phyloP scores from a whole-genome alignment of 306 rosid species.

The Coriaria nepalensis region DNA sequence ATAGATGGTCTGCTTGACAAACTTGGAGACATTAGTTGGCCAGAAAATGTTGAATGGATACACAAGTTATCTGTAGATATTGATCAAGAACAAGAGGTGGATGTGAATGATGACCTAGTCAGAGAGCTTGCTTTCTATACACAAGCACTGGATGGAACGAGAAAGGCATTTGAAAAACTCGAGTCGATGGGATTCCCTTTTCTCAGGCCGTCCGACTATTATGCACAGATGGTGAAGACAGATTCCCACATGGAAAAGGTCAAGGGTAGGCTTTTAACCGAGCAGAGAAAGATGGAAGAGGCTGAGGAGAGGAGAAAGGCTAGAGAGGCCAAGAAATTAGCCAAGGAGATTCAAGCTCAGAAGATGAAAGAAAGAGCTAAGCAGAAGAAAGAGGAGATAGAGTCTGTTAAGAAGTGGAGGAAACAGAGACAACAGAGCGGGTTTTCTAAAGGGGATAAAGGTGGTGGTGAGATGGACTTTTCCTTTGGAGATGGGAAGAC shows the following conservation, averaged over 20 bases:
- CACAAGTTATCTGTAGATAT: slow-evolving; percentile 62
- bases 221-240: slow-evolving; percentile 88
- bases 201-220: slow-evolving; percentile 71
- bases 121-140: slow-evolving; percentile 74
- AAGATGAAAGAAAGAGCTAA: slow-evolving; percentile 72
- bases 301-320: slow-evolving; percentile 86
- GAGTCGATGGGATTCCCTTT: slow-evolving; percentile 60
- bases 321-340: slow-evolving; percentile 59
- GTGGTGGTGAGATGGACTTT: slow-evolving; percentile 30
- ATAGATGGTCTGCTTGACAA: slow-evolving; percentile 63
- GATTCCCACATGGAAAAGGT: slow-evolving; percentile 76
- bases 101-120: slow-evolving; percentile 73
- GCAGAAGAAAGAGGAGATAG: slow-evolving; percentile 78
- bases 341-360: slow-evolving; percentile 78
- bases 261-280: slow-evolving; percentile 54
- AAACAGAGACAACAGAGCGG: slow-evolving; percentile 88
- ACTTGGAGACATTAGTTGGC: slow-evolving; percentile 84
- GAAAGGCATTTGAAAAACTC: slow-evolving; percentile 60
- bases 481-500: slow-evolving; percentile 59
- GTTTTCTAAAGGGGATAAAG: slow-evolving; percentile 42
- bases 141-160: slow-evolving; percentile 78
- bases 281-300: slow-evolving; percentile 68
- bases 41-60: slow-evolving; percentile 58
- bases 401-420: slow-evolving; percentile 96
- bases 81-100: slow-evolving; percentile 67